Percentiles rank a stretch among this genome's conserved stretches.
Evolutionary conservation across 2,329 filamentous ascomycete species (phyloP).

Genomic region (Parasarocladium wereldwijsianum): DNA sequence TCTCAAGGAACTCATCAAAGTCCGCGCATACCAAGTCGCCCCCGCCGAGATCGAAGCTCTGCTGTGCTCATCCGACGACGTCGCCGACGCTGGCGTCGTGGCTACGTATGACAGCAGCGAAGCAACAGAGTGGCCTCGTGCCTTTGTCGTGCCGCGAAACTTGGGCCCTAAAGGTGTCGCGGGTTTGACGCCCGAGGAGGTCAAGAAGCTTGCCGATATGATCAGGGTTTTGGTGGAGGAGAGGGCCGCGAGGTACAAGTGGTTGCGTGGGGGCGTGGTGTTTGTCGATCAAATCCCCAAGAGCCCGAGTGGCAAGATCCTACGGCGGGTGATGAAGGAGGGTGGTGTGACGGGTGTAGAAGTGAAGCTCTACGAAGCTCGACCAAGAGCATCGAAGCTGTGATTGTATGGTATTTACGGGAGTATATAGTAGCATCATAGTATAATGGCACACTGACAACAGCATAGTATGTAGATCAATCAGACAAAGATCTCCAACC

Average conservation of each 20-base stretch:
- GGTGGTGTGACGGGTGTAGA: constrained; percentile 21
- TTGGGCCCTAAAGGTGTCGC: constrained; percentile 15
- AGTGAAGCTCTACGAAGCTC: constrained; percentile 15
- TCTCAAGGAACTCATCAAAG: constrained; percentile 54
- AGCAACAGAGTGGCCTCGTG: constrained; percentile 47
- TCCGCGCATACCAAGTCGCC: constrained; percentile 44
- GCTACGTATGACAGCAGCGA: constrained; percentile 39
- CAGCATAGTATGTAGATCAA: no score
- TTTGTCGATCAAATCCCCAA: constrained; percentile 60
- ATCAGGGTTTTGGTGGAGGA: constrained; percentile 43
- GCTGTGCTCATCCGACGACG: constrained; percentile 20
- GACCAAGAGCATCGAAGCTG: constrained; percentile 3
- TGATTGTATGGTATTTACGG: no score
- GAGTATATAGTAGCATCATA: no score
- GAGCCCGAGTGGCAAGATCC: constrained; percentile 41
- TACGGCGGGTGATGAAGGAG: constrained; percentile 27
- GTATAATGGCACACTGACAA: constrained; percentile 2
- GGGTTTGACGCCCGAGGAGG: constrained; percentile 7
- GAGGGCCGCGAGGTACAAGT: constrained; percentile 49
- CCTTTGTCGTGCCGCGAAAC: constrained; percentile 38
- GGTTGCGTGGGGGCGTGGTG: constrained; percentile 53
- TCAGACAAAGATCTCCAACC: no score
- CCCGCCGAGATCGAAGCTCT: constrained; percentile 32
- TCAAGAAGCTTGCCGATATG: constrained; percentile 32
- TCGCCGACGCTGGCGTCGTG: constrained; percentile 53